Conservation (phyloP, 2,329 filamentous ascomycete species). For the Paecilomyces dactylethromorphus region DNA sequence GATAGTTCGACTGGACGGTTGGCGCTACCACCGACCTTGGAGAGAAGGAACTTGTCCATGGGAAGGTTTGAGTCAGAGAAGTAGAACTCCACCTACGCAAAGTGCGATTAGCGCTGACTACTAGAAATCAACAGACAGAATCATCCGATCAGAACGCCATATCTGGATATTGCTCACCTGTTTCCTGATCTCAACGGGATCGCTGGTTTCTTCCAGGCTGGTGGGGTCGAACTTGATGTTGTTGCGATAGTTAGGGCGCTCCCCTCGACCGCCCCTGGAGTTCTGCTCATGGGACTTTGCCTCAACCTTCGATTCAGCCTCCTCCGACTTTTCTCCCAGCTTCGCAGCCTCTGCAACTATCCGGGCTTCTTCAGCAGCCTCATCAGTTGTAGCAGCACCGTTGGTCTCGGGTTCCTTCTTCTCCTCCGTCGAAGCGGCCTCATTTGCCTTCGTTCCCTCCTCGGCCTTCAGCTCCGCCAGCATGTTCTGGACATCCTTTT, state of each 20-base stretch:
- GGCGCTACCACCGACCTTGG: constrained; percentile 68
- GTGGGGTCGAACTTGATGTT: constrained; percentile 68
- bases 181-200: constrained; percentile 73
- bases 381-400: constrained; percentile 5
- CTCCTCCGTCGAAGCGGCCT: constrained; percentile 2
- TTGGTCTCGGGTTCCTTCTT: constrained; percentile 1
- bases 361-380: constrained; percentile 29
- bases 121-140: not conserved
- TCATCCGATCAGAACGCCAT: not conserved
- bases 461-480: constrained; percentile 39
- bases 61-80: constrained; percentile 88
- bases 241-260: constrained; percentile 33
- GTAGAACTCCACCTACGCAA: constrained; percentile 79
- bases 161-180: constrained; percentile 51
- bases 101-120: not conserved
- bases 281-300: constrained; percentile 14
- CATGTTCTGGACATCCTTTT: constrained; percentile 40
- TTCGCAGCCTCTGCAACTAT: constrained; percentile 32
- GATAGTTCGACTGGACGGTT: constrained; percentile 67
- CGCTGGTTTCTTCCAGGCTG: constrained; percentile 61
- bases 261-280: constrained; percentile 19
- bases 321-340: constrained; percentile 31
- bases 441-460: constrained; percentile 27
- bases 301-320: constrained; percentile 26
- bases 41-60: constrained; percentile 80